Evolutionary conservation across 2,329 filamentous ascomycete genomes (phyloP).

Genomic region (Septoria linicola): DNA sequence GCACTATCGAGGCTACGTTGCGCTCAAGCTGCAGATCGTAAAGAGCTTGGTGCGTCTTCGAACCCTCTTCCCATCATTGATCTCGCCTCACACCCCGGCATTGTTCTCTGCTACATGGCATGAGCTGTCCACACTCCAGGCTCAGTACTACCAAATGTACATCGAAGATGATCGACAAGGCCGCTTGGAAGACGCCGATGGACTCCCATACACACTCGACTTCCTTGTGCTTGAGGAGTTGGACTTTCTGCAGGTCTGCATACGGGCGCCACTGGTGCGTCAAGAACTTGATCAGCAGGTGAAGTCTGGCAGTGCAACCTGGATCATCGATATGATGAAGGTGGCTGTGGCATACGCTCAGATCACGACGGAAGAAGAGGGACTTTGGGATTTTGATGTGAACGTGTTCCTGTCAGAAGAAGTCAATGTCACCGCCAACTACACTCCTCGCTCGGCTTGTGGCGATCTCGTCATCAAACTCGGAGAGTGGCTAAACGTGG

Average conservation of each 20-base stretch:
- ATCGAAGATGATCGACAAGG: conserved; percentile 83
- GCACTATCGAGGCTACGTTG: conserved; percentile 75
- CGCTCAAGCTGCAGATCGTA: conserved; percentile 89
- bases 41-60: conserved; percentile 87
- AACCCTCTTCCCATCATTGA: conserved; percentile 73
- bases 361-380: conserved; percentile 89
- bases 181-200: conserved; percentile 83
- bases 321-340: conserved; percentile 86
- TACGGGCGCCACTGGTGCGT: conserved; percentile 83
- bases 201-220: conserved; percentile 90
- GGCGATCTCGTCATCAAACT: conserved; percentile 91
- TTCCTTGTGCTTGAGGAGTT: conserved; percentile 91
- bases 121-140: conserved; percentile 72
- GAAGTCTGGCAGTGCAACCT: conserved; percentile 63
- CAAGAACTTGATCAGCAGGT: conserved; percentile 84
- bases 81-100: conserved; percentile 76
- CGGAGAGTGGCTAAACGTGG: conserved; percentile 79
- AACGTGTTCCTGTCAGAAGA: conserved; percentile 95
- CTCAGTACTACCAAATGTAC: conserved; percentile 76
- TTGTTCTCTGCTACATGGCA: conserved; percentile 89
- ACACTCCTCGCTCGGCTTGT: conserved; percentile 88
- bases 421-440: conserved; percentile 91
- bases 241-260: conserved; percentile 88
- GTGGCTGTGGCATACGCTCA: conserved; percentile 82
- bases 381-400: conserved; percentile 93